Evolutionary conservation across 148 eudicot species (phyloP).

Genomic region (Oxyria digyna): DNA sequence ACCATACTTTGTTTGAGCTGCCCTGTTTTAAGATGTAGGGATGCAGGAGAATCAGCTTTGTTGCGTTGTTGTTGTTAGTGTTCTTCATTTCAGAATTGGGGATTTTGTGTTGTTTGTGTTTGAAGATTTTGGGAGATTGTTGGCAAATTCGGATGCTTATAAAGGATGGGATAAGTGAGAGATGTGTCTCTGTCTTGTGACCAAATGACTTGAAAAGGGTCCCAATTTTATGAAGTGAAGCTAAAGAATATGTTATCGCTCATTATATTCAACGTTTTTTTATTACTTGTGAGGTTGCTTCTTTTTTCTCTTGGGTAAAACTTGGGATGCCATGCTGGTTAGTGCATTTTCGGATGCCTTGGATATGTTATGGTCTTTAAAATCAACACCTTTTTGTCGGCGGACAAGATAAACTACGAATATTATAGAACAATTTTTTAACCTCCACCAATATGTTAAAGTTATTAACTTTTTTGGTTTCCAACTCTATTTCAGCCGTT

Average conservation of each 20-base stretch:
- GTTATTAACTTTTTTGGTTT: too few species aligned
- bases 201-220: background rate
- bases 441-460: too few species aligned
- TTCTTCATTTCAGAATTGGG: conserved; percentile 12
- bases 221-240: conserved; percentile 4
- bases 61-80: conserved; percentile 26
- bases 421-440: too few species aligned
- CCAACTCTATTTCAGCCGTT: too few species aligned
- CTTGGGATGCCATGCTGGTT: too few species aligned
- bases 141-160: background rate
- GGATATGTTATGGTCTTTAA: too few species aligned
- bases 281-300: background rate
- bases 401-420: too few species aligned
- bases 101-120: background rate
- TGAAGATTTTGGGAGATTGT: background rate
- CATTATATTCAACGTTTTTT: background rate
- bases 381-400: too few species aligned
- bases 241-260: background rate
- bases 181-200: conserved; percentile 6
- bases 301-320: too few species aligned
- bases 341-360: background rate
- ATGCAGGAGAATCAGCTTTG: conserved; percentile 64
- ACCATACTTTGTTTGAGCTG: conserved; percentile 45
- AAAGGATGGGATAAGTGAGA: background rate
- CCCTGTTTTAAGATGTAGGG: conserved; percentile 81